These are phyloP conservation scores for Pisolithus marmoratus DNA, from an alignment of 768 basidiomycete species.

Conservation along the genomic window DNA sequence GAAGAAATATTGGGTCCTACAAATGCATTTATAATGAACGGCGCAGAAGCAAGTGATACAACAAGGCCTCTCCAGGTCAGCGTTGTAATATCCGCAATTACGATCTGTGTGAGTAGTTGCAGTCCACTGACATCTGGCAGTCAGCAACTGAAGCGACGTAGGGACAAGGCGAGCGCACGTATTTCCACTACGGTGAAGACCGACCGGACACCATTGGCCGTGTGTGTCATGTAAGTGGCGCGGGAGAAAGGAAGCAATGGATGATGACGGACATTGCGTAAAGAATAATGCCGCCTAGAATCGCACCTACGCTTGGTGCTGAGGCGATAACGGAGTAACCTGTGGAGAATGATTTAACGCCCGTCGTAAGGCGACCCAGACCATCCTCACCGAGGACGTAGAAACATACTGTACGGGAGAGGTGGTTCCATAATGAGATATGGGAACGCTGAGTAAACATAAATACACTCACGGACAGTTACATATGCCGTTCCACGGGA, in stretches of 20 bases:
- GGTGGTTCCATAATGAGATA: neutral
- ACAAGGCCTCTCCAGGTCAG: conserved; percentile 53
- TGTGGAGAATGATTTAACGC: conserved; percentile 7
- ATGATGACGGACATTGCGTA: conserved; percentile 44
- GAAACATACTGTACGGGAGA: conserved; percentile 37
- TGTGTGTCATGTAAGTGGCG: no score
- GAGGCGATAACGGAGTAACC: conserved; percentile 53
- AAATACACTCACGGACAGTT: conserved; percentile 38
- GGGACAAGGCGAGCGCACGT: no score
- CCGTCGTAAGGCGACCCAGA: neutral
- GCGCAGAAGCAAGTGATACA: conserved; percentile 39
- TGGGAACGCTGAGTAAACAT: conserved; percentile 31
- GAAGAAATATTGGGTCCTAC: conserved; percentile 60
- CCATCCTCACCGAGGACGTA: conserved; percentile 49
- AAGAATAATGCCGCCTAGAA: conserved; percentile 52
- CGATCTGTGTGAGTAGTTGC: conserved; percentile 58
- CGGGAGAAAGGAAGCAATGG: neutral
- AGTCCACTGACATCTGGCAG: conserved; percentile 36
- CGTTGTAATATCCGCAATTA: conserved; percentile 58
- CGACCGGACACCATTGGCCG: no score
- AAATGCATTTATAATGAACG: conserved; percentile 60
- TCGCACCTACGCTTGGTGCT: conserved; percentile 36
- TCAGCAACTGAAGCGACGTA: no score
- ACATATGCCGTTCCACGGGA: conserved; percentile 63
- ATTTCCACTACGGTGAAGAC: no score